Base-by-base conservation (phyloP, 192 early-diverging fungal species). In the Backusella macrospora region DNA sequence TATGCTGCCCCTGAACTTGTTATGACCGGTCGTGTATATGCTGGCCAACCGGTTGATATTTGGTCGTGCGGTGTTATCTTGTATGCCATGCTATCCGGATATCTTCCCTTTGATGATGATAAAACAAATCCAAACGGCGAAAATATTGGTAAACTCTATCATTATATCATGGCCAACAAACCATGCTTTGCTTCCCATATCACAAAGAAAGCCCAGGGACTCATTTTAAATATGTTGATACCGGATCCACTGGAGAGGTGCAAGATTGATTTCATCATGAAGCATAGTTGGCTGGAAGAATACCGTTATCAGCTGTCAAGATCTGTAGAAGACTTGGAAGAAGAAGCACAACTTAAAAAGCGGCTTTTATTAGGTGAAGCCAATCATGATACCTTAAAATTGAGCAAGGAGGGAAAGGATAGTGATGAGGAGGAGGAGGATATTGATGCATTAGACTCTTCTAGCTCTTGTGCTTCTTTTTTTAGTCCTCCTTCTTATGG, bases 1-100 rank as follows among this genome's bases (percentile, higher is more conserved):
- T 99, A 99, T 79, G 97, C 97, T 5, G 97, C 97, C 6, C 97
- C 97, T 3, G 97, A 99, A 82, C 90, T 99, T 15, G 96, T 99
- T 23, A 90, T 98, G 43, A 94, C 89, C 63, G 95, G 98, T 67
- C 94, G 95, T 44, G 87, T 93, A 5, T 99, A 99, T 78, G 95
- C 94, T 4, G 97, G 96, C 29, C 92, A 92, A 15, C 92, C 93
- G 4, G 96, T 96, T 4, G 97, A 99, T 80, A 96, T 98, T 70
- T 99, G 97, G 97, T 93, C 92, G 46, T 98, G 96, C 78, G 97
- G 97, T 62, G 97, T 99, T 7, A 99, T 99, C 64, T 76, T 99
- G 78, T 96, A 94, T 70, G 94, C 94, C 3, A 96, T 96, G 94
- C 85, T 96, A 3, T 91, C 89, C 23, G 94, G 94, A 4, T 94